A percentile compares a stretch with the other conserved stretches of the same genome.
Evolutionary conservation across 2,329 filamentous ascomycete species (phyloP).

Genomic region (Penicillium janthinellum): DNA sequence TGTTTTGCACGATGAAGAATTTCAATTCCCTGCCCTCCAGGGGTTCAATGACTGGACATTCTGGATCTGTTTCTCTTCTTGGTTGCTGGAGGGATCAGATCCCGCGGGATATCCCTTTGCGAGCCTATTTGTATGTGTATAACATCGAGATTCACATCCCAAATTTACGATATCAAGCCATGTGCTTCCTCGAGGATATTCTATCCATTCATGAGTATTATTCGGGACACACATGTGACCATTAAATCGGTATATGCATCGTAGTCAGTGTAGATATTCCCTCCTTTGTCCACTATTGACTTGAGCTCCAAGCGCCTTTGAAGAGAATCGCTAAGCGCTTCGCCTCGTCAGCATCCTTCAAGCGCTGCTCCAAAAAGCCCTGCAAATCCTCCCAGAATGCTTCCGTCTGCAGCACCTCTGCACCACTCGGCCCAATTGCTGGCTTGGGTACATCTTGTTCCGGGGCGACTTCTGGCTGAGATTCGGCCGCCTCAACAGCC

Average conservation of each 20-base stretch:
- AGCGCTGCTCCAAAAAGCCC: conserved; percentile 75
- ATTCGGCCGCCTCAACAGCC: conserved; percentile 41
- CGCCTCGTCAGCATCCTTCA: conserved; percentile 70
- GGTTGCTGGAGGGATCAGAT: not conserved
- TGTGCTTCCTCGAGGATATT: not conserved
- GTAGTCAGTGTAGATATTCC: not conserved
- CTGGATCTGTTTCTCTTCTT: conserved; percentile 2
- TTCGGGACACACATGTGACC: not conserved
- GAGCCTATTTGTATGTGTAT: conserved; percentile 20
- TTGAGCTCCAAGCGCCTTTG: conserved; percentile 63
- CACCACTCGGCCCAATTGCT: conserved; percentile 58
- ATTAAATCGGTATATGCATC: not conserved
- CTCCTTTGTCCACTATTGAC: not conserved
- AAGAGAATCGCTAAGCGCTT: conserved; percentile 69
- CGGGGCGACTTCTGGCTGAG: conserved; percentile 36
- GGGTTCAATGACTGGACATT: conserved; percentile 1
- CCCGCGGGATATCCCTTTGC: not conserved
- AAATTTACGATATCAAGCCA: not conserved
- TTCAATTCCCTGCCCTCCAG: conserved; percentile 2
- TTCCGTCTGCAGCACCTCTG: conserved; percentile 65
- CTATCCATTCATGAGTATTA: not conserved
- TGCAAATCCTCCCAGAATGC: conserved; percentile 87
- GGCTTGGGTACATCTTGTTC: conserved; percentile 32
- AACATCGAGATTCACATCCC: conserved; percentile 21
- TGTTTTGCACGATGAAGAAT: not conserved